These are phyloP conservation scores for Nakazawaea anatomiae DNA, from an alignment of 805 yeast species.

Conservation along the genomic window DNA sequence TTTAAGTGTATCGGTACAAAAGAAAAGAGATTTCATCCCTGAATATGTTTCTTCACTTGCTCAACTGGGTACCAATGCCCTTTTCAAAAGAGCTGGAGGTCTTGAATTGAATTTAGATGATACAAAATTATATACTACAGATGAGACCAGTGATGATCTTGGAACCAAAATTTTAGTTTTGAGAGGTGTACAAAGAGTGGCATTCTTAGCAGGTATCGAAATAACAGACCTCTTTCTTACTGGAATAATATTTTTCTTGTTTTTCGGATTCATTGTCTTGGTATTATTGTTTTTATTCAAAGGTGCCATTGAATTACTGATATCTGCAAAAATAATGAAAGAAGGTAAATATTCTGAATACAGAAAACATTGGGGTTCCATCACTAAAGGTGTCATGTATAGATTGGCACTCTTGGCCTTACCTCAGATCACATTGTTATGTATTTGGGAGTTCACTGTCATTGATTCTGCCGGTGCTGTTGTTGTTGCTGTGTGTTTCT, in stretches of 20 bases:
- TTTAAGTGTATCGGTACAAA: conserved; percentile 83
- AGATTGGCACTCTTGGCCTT: conserved; percentile 78
- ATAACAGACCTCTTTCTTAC: conserved; percentile 83
- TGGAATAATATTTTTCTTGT: conserved; percentile 75
- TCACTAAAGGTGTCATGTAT: conserved; percentile 84
- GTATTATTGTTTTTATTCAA: conserved; percentile 58
- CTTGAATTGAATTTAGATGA: conserved; percentile 46
- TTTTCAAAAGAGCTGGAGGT: conserved; percentile 33
- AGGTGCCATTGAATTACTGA: conserved; percentile 57
- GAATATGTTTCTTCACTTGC: conserved; percentile 11
- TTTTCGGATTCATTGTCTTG: conserved; percentile 60
- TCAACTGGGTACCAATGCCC: conserved; percentile 11
- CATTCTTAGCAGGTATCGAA: conserved; percentile 80
- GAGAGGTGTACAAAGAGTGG: conserved; percentile 90
- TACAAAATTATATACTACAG: conserved; percentile 53
- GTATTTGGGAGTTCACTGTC: conserved; percentile 85
- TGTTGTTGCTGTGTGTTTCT: conserved; percentile 70
- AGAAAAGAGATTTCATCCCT: conserved; percentile 23
- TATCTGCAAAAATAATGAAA: conserved; percentile 51
- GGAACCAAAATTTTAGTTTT: conserved; percentile 70
- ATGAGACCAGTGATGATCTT: conserved; percentile 57
- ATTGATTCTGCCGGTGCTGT: conserved; percentile 80
- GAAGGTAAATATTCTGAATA: conserved; percentile 67
- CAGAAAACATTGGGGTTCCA: conserved; percentile 76
- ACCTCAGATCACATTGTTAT: conserved; percentile 77